Evolutionary conservation across 176 grass and related monocot genomes (phyloP).

Genomic region (Dactylis glomerata): DNA sequence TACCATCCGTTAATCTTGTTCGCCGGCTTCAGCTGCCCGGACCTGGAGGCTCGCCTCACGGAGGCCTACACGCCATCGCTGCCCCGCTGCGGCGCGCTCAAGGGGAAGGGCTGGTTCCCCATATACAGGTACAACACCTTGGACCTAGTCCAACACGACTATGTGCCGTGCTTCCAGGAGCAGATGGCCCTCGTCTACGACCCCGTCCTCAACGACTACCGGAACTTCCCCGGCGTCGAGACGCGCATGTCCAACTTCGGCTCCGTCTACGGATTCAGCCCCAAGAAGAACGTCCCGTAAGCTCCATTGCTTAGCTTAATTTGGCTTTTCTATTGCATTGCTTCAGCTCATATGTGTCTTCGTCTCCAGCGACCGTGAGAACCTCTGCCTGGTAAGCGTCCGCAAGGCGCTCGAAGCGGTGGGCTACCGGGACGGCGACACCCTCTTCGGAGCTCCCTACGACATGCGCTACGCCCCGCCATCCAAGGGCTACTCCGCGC

Average conservation of each 20-base stretch:
- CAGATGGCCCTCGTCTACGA: slow-evolving; percentile 3
- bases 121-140: not conserved
- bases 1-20: not conserved
- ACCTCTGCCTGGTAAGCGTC: no score
- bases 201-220: not conserved
- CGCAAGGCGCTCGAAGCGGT: not conserved
- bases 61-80: not conserved
- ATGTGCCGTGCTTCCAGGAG: not conserved
- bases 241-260: not conserved
- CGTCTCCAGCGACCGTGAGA: no score
- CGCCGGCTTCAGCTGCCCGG: not conserved
- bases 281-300: no score
- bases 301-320: no score
- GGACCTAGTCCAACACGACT: not conserved
- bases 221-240: not conserved
- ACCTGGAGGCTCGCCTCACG: not conserved
- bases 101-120: not conserved
- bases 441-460: not conserved
- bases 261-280: not conserved
- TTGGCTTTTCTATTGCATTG: no score
- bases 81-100: not conserved
- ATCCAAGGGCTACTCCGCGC: not conserved
- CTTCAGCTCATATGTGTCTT: no score
- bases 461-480: not conserved
- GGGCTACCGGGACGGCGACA: not conserved